These are phyloP conservation scores for Pseudocercospora fijiensis DNA, from an alignment of 2,329 filamentous ascomycete genomes.

Conservation along the genomic window DNA sequence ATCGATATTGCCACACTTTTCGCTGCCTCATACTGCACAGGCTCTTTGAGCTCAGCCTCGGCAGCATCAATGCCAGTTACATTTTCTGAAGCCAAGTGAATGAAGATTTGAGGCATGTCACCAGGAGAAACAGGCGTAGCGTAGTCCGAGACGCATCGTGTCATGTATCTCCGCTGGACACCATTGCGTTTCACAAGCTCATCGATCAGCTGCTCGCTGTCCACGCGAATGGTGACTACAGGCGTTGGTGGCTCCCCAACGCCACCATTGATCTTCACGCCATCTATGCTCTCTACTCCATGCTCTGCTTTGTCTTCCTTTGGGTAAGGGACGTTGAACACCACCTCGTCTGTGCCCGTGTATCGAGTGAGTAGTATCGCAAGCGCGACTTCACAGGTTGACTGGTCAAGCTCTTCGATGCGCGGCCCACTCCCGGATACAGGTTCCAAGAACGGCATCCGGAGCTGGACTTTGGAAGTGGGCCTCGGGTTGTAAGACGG, in stretches of 20 bases:
- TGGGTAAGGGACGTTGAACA: not conserved
- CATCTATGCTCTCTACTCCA: not conserved
- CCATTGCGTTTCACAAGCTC: not conserved
- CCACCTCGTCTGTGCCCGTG: not conserved
- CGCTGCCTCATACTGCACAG: not conserved
- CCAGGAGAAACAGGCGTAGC: not conserved
- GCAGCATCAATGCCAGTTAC: not conserved
- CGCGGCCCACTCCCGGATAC: not conserved
- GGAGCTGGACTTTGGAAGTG: not conserved
- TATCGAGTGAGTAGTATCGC: not conserved
- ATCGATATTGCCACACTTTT: not conserved
- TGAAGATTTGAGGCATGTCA: not conserved
- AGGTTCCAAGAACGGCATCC: not conserved
- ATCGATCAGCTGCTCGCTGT: not conserved
- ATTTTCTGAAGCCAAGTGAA: not conserved
- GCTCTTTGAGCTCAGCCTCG: not conserved
- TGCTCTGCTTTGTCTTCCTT: not conserved
- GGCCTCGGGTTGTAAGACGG: not conserved
- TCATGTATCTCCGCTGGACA: not conserved
- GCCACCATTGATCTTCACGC: not conserved
- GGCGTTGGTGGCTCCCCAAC: not conserved
- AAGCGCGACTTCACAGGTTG: not conserved
- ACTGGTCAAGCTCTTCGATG: not conserved
- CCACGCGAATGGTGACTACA: not conserved
- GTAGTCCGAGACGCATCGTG: not conserved